Conservation (phyloP, 768 basidiomycete genomes). For the Boletus subparvulus region DNA sequence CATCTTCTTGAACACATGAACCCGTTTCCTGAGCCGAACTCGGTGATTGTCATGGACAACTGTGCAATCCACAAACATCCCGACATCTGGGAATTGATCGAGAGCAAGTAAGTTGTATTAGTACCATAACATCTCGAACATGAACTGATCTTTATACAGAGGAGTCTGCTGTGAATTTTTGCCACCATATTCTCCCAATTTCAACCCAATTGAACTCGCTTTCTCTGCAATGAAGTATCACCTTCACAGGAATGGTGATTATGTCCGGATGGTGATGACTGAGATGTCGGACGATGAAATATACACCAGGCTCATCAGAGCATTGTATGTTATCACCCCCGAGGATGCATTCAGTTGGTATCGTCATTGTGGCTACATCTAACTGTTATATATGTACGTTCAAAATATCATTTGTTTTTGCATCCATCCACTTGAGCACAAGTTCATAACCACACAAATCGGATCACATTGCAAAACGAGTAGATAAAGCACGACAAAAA, state of each 20-base stretch:
- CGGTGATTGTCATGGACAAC: conserved; percentile 42
- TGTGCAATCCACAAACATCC: conserved; percentile 42
- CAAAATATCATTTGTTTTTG: too few species aligned
- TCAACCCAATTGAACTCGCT: conserved; percentile 33
- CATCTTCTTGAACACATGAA: conserved; percentile 18
- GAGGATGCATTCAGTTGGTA: neutral
- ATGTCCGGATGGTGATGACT: neutral
- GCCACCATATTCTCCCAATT: conserved; percentile 35
- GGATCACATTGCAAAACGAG: too few species aligned
- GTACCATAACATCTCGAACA: too few species aligned
- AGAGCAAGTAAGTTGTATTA: neutral
- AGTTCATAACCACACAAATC: too few species aligned
- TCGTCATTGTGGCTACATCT: neutral
- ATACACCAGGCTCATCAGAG: neutral
- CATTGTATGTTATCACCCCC: neutral
- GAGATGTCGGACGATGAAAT: neutral
- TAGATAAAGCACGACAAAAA: too few species aligned
- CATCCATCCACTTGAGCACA: too few species aligned
- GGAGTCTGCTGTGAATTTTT: conserved; percentile 21
- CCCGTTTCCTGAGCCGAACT: conserved; percentile 36
- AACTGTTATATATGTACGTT: too few species aligned
- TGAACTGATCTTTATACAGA: conserved; percentile 6
- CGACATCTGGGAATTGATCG: conserved; percentile 32
- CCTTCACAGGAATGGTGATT: neutral
- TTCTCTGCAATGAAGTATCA: conserved; percentile 25